These are phyloP conservation scores for Bassia scoparia DNA, from an alignment of 148 eudicot genomes.

Conservation along the genomic window DNA sequence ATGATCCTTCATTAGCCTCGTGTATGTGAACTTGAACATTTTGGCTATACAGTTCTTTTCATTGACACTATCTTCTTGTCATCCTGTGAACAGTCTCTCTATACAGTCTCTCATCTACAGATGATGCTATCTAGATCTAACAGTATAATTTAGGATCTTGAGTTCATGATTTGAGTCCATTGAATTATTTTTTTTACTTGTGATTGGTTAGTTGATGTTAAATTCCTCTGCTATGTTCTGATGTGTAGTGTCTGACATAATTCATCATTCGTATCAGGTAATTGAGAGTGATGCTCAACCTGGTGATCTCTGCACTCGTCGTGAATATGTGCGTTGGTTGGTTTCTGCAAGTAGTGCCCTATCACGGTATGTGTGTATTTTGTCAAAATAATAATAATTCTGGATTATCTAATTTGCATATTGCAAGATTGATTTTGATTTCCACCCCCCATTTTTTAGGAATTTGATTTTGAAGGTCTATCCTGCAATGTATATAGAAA, in stretches of 20 bases:
- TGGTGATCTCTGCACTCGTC: constrained; percentile 87
- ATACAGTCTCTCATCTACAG: neutral
- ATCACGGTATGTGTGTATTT: constrained; percentile 57
- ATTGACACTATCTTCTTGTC: neutral
- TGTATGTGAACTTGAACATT: no score
- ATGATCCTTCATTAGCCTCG: no score
- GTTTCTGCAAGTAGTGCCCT: constrained; percentile 87
- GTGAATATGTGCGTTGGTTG: constrained; percentile 98
- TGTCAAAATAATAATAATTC: neutral
- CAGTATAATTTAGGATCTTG: neutral
- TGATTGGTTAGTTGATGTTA: neutral
- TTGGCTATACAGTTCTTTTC: neutral
- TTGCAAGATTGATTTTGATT: constrained; percentile 6
- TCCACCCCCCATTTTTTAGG: constrained; percentile 34
- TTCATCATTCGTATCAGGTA: constrained; percentile 42
- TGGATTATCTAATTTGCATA: neutral
- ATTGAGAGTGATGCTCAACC: constrained; percentile 88
- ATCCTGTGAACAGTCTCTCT: neutral
- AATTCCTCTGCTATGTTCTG: neutral
- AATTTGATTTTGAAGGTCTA: constrained; percentile 75
- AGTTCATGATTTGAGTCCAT: neutral
- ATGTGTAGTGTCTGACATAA: neutral
- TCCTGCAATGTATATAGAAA: constrained; percentile 96
- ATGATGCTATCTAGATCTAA: neutral
- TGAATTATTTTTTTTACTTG: neutral